Evolutionary conservation across 805 yeast genomes (phyloP), one percentile per base, ranked within the genome.

Genomic region (Candida silvatica): DNA sequence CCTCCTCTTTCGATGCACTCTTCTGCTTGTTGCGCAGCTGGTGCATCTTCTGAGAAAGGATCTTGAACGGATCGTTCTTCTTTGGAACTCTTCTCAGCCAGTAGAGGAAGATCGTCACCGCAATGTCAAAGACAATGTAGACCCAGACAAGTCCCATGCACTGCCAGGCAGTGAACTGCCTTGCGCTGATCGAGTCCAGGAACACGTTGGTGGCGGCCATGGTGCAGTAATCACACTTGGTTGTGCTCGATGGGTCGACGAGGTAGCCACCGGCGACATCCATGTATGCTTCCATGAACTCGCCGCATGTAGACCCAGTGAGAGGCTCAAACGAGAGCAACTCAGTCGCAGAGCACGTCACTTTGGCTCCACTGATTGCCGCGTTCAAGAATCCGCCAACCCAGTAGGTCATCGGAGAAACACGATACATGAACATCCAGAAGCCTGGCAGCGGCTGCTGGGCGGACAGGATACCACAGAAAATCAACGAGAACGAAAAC

Each of bases 361-460:
- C 71, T 0, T 41, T 35, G 12, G 60, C 57, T 36, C 67, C 67
- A 17, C 74, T 76, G 37, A 77, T 51, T 36, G 74, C 82, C 31
- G 67, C 59, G 19, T 71, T 54, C 32, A 77, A 52, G 43, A 73
- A 52, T 28, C 73, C 80, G 20, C 62, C 61, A 35, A 80, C 60
- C 56, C 75, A 64, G 45, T 78, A 80, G 0, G 83, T 75, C 44
- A 77, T 60, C 6, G 88, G 88, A 11, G 79, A 71, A 15, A 65
- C 67, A 47, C 84, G 64, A 63, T 78, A 79, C 80, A 80, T 71
- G 64, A 77, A 80, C 32, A 71, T 65, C 85, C 86, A 72, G 64
- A 81, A 81, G 8, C 83, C 74, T 11, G 58, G 48, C 14, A 40
- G 31, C 7, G 16, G n/a, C 2, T 18, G 69, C 22, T 70, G 66